Percentiles rank a stretch among this genome's conserved stretches.
Evolutionary conservation across 2,329 filamentous ascomycete species (phyloP).

Genomic region (Scedosporium aurantiacum): DNA sequence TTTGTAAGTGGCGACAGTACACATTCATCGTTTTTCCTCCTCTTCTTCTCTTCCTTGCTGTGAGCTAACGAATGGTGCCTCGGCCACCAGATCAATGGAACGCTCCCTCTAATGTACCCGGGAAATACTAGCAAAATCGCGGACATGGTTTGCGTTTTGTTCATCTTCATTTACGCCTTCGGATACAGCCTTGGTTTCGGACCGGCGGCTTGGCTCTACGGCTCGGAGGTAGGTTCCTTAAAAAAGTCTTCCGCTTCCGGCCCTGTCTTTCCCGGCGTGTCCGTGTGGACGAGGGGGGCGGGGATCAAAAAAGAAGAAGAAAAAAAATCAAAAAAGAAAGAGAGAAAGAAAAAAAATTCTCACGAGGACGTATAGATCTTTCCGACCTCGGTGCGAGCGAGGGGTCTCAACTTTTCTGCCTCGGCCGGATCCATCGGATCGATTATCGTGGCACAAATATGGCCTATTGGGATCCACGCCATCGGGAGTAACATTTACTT

Average conservation of each 20-base stretch:
- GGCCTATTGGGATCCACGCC: conserved; percentile 40
- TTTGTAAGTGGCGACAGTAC: conserved; percentile 26
- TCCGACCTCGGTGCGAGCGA: conserved; percentile 43
- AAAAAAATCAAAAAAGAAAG: not conserved
- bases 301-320: too few relatives aligned
- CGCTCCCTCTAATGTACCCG: conserved; percentile 38
- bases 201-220: conserved; percentile 47
- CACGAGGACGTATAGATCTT: conserved; percentile 33
- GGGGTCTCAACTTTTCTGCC: conserved; percentile 44
- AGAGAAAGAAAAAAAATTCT: not conserved
- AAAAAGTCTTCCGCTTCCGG: not conserved
- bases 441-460: conserved; percentile 41
- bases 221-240: conserved; percentile 33
- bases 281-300: too few relatives aligned
- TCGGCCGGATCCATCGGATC: conserved; percentile 44
- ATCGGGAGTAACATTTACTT: conserved; percentile 44
- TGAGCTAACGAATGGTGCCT: not conserved
- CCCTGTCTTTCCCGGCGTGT: too few relatives aligned
- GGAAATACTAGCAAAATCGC: conserved; percentile 34
- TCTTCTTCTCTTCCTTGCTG: too few relatives aligned
- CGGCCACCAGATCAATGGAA: conserved; percentile 37
- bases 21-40: not conserved
- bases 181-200: conserved; percentile 48
- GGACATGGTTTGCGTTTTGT: conserved; percentile 40
- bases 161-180: conserved; percentile 47